phyloP scores from a whole-genome alignment of 352 stramenopile genomes.

The Elongisporangium anandrum region DNA sequence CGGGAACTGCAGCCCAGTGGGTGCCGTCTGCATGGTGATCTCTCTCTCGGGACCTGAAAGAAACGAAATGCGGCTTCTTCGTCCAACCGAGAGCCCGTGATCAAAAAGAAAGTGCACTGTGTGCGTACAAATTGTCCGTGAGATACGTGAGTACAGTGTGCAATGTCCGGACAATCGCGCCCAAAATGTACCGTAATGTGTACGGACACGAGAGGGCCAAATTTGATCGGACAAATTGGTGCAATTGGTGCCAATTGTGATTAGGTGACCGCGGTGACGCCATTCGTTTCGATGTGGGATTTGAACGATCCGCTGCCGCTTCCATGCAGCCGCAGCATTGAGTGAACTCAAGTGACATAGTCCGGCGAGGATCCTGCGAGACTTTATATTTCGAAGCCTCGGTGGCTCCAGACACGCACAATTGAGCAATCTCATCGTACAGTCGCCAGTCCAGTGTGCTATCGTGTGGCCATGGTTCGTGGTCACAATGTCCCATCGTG shows the following conservation, averaged over 20 bases:
- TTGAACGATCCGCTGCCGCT: neutral
- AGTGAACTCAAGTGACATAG: neutral
- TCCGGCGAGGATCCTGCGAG: neutral
- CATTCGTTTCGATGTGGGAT: neutral
- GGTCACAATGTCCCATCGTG: neutral
- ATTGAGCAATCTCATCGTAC: neutral
- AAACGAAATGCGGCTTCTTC: neutral
- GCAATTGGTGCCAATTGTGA: neutral
- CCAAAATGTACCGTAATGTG: neutral
- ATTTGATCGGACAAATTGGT: neutral
- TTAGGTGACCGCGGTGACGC: neutral
- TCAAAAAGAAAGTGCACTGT: neutral
- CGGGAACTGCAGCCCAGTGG: conserved; percentile 38
- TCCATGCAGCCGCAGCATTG: neutral
- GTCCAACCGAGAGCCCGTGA: neutral
- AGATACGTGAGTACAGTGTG: neutral
- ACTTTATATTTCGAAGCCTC: neutral
- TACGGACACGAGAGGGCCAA: neutral
- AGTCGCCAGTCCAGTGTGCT: neutral
- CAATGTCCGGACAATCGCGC: neutral
- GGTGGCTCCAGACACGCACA: neutral
- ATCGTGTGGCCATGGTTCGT: neutral
- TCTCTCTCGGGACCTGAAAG: neutral
- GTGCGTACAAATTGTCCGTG: neutral
- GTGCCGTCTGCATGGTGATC: neutral